These are phyloP conservation scores for Pleurotus sapidus DNA, from an alignment of 768 basidiomycete genomes.

Conservation along the genomic window DNA sequence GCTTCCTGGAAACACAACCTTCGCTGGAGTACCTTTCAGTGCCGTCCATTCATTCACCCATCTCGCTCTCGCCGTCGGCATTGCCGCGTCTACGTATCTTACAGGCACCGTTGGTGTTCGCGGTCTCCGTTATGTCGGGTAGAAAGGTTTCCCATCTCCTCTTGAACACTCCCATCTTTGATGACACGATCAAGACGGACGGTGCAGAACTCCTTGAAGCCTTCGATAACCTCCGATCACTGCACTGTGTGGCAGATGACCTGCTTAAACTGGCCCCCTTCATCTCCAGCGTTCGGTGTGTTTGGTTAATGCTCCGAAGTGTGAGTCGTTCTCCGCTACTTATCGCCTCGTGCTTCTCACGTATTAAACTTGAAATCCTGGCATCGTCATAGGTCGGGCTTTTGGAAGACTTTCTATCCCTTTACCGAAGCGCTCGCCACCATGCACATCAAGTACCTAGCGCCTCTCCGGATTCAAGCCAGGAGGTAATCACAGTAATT, in stretches of 20 bases:
- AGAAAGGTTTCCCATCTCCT: background rate
- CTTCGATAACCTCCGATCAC: background rate
- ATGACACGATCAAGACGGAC: background rate
- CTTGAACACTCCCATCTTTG: background rate
- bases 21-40: background rate
- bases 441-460: background rate
- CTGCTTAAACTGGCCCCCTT: background rate
- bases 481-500: background rate
- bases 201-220: background rate
- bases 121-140: background rate
- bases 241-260: background rate
- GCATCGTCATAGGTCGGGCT: background rate
- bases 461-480: background rate
- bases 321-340: background rate
- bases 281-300: background rate
- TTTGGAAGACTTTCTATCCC: background rate
- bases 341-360: background rate
- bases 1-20: slow-evolving; percentile 1
- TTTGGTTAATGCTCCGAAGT: background rate
- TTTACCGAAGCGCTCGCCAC: background rate
- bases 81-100: background rate
- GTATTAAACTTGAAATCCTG: background rate
- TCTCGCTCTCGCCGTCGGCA: background rate
- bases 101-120: background rate
- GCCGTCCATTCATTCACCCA: background rate